Evolutionary conservation across 352 stramenopile genomes (phyloP).

Genomic region (Hyaloperonospora brassicae): DNA sequence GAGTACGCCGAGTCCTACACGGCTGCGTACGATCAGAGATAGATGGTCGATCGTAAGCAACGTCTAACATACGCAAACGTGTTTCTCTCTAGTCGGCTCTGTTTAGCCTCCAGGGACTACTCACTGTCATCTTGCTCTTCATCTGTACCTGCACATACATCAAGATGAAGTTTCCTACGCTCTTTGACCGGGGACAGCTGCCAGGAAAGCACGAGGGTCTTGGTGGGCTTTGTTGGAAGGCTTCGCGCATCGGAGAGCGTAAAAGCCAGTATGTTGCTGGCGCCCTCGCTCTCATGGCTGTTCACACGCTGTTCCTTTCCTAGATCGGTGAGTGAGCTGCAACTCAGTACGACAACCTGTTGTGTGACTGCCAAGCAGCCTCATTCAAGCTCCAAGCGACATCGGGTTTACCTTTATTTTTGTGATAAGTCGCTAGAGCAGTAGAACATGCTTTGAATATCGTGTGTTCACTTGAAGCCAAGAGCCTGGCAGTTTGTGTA

Average conservation of each 20-base stretch:
- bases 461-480: too few species aligned
- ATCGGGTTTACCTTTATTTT: too few species aligned
- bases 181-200: conserved; percentile 88
- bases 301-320: conserved; percentile 89
- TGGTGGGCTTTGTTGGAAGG: conserved; percentile 88
- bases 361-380: too few species aligned
- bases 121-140: conserved; percentile 94
- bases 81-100: conserved; percentile 83
- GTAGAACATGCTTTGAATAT: too few species aligned
- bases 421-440: too few species aligned
- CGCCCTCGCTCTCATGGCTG: conserved; percentile 81
- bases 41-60: too few species aligned
- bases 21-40: too few species aligned
- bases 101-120: conserved; percentile 94
- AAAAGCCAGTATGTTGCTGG: conserved; percentile 86
- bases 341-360: too few species aligned
- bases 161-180: conserved; percentile 90
- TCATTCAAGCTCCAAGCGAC: too few species aligned
- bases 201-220: conserved; percentile 83
- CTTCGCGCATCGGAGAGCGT: conserved; percentile 86
- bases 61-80: too few species aligned
- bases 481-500: too few species aligned
- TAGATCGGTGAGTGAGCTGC: conserved; percentile 7
- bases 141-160: conserved; percentile 97
- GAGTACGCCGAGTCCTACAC: neutral